Evolutionary conservation across 495 filamentous ascomycete species (phyloP).

Genomic region (Lichina pygmaea): DNA sequence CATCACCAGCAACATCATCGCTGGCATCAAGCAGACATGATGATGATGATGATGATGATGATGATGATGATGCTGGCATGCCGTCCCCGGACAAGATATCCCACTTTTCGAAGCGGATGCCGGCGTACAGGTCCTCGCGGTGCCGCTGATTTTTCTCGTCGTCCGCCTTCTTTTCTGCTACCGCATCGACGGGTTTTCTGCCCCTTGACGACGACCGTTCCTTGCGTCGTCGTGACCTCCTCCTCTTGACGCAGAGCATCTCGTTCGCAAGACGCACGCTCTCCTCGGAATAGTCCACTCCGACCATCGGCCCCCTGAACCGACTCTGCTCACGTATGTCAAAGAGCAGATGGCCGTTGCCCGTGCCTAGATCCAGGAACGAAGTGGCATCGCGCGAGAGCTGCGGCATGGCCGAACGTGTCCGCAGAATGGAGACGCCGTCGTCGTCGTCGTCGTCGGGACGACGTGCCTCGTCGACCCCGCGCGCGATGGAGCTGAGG

Average conservation of each 20-base stretch:
- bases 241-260: constrained; percentile 4
- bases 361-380: constrained; percentile 63
- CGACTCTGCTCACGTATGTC: constrained; percentile 21
- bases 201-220: not conserved
- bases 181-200: not conserved
- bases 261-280: constrained; percentile 42
- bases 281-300: constrained; percentile 59
- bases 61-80: too few relatives aligned
- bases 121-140: constrained; percentile 2
- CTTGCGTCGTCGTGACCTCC: constrained; percentile 5
- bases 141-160: too few relatives aligned
- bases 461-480: too few relatives aligned
- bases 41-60: too few relatives aligned
- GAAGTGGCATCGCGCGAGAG: not conserved
- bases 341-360: constrained; percentile 76
- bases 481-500: not conserved
- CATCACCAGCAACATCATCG: not conserved
- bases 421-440: not conserved
- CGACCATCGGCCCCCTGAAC: constrained; percentile 28
- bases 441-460: too few relatives aligned
- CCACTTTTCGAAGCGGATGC: constrained; percentile 40
- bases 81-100: constrained; percentile 33
- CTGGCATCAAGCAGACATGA: not conserved
- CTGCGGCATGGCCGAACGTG: not conserved
- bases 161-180: constrained; percentile 3